Evolutionary conservation across 2,329 filamentous ascomycete genomes (phyloP).

Genomic region (Penicillium italicum): DNA sequence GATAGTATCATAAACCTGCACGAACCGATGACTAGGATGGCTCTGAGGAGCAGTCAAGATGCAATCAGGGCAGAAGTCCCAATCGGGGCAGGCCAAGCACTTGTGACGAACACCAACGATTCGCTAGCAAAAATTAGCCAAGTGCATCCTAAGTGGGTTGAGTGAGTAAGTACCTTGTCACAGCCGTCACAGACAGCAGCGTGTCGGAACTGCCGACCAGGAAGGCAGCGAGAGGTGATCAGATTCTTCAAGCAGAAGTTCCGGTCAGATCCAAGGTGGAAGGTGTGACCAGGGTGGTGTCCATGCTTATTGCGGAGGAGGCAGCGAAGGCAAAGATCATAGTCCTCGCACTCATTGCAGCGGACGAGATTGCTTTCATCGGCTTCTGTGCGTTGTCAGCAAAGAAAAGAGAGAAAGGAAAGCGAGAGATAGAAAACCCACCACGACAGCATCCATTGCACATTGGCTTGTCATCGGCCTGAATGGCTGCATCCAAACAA

Average conservation of each 20-base stretch:
- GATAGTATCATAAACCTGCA: constrained; percentile 73
- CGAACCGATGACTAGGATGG: constrained; percentile 84
- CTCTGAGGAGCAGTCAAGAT: constrained; percentile 61
- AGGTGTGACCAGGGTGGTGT: constrained; percentile 84
- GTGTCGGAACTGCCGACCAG: constrained; percentile 78
- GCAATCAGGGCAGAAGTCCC: constrained; percentile 87
- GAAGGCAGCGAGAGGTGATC: constrained; percentile 65
- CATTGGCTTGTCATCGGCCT: constrained; percentile 39
- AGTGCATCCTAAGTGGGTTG: neutral
- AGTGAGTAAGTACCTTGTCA: constrained; percentile 58
- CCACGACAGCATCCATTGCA: constrained; percentile 65
- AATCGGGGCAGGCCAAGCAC: constrained; percentile 94
- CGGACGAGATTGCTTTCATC: constrained; percentile 78
- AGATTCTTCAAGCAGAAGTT: constrained; percentile 59
- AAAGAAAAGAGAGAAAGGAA: constrained; percentile 13
- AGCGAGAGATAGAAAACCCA: constrained; percentile 32
- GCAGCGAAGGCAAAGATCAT: constrained; percentile 83
- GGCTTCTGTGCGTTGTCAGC: constrained; percentile 51
- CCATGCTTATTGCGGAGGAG: constrained; percentile 74
- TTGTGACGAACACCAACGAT: constrained; percentile 92
- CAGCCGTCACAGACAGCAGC: constrained; percentile 93
- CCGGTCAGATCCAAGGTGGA: constrained; percentile 52
- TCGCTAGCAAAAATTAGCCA: constrained; percentile 44
- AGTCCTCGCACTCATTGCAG: constrained; percentile 81
- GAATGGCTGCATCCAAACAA: constrained; percentile 16